Conservation (phyloP, 768 basidiomycete species). For the Boletus rubescentipes region DNA sequence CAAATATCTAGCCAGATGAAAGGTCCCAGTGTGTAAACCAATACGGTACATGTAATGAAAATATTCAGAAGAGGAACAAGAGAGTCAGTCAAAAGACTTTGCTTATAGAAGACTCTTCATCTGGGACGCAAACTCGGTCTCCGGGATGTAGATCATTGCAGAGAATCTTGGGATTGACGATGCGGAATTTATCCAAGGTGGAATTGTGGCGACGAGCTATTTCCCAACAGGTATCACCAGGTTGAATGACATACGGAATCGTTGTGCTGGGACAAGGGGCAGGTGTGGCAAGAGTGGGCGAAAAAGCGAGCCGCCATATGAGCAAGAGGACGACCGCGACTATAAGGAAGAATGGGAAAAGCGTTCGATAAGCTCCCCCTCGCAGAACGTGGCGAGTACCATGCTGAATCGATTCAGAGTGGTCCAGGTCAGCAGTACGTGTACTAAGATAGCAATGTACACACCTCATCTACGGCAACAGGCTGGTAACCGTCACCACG, state of each 20-base stretch:
- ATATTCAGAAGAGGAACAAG: conserved; percentile 7
- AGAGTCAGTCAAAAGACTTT: conserved; percentile 18
- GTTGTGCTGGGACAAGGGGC: conserved; percentile 37
- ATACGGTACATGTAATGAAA: conserved; percentile 20
- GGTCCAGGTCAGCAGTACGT: conserved; percentile 14
- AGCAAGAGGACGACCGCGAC: conserved; percentile 62
- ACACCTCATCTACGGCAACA: conserved; percentile 51
- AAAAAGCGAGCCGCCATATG: conserved; percentile 58
- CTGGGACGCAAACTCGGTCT: conserved; percentile 57
- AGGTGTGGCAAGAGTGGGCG: conserved; percentile 27
- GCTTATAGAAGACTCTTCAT: conserved; percentile 35
- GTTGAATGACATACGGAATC: conserved; percentile 46
- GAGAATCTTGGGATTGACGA: conserved; percentile 50
- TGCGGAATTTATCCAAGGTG: conserved; percentile 49
- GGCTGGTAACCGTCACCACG: conserved; percentile 58
- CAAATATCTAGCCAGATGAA: not conserved
- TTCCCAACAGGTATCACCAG: conserved; percentile 69
- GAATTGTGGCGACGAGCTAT: conserved; percentile 50
- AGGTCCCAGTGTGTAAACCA: conserved; percentile 7
- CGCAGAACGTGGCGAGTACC: conserved; percentile 33
- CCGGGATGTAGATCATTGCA: conserved; percentile 64
- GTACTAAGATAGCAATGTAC: not conserved
- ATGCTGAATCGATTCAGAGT: conserved; percentile 26
- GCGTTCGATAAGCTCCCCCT: conserved; percentile 52
- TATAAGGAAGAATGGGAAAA: conserved; percentile 74